Evolutionary conservation across 2,329 filamentous ascomycete species (phyloP), one percentile per base, ranked within the genome.

Genomic region (Exophiala sideris): DNA sequence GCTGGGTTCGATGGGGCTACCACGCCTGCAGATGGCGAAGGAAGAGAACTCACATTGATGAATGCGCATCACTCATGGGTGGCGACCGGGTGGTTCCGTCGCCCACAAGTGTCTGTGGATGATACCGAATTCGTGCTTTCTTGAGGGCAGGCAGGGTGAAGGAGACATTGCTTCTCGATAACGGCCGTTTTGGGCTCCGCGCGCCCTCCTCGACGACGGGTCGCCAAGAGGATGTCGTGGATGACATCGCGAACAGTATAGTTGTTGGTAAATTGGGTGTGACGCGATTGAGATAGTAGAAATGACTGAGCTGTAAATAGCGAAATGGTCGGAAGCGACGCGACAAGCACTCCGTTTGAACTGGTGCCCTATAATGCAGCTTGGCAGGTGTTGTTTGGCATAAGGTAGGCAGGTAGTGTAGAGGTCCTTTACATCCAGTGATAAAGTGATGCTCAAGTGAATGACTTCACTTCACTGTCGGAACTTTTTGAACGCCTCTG

Each of bases 401-500:
- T 42, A 21, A 20, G 18, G 3, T 14, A 14, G 29, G 14, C 7
- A 38, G 10, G 18, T 9, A 48, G 6, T 16, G 16, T 14, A 11
- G 34, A 29, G 21, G 14, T 39, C 34, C 38, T 35, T 21, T 12
- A 10, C n/a, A 35, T 34, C 11, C 9, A 4, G 11, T 35, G 21
- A 36, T 16, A 35, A 14, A 8, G 14, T 35, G 24, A 29, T 29
- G 24, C 24, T 29, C 24, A 29, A 41, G 14, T 20, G 39, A 21
- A 21, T 14, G n/a, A 20, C 21, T 16, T 56, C 18, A 18, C 16
- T 50, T 57, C 39, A 58, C 10, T 45, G 46, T 44, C 59, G 48
- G 54, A 62, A 62, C 24, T 73, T 78, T 67, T 79, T 77, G 64
- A 91, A 89, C 2, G 86, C 84, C 57, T 88, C 85, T 50, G 79